phyloP scores from a whole-genome alignment of 192 early-diverging fungal species.

The Coemansia sp. region DNA sequence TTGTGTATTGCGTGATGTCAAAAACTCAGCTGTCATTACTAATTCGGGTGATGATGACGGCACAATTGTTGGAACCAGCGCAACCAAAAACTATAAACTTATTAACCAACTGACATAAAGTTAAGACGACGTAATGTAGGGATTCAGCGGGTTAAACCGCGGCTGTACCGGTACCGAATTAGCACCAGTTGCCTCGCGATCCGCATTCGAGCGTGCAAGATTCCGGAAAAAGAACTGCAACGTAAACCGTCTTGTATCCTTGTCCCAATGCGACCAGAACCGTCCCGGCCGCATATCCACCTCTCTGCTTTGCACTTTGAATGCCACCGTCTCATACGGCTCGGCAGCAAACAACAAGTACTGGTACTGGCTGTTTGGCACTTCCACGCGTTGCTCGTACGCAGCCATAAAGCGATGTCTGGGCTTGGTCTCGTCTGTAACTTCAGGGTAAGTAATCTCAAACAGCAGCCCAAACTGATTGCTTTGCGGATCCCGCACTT shows the following conservation, averaged over 20 bases:
- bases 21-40: too few relatives aligned
- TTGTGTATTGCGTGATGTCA: too few relatives aligned
- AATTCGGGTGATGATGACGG: too few relatives aligned
- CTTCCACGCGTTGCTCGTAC: constrained; percentile 90
- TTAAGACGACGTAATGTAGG: constrained; percentile 14
- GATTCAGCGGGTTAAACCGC: constrained; percentile 30
- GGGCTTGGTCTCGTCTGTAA: constrained; percentile 78
- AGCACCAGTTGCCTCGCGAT: constrained; percentile 11
- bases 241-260: constrained; percentile 80
- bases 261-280: constrained; percentile 95
- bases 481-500: constrained; percentile 84
- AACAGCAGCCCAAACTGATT: constrained; percentile 88
- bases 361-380: constrained; percentile 83
- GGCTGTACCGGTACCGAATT: constrained; percentile 11
- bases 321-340: constrained; percentile 92
- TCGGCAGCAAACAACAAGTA: constrained; percentile 94
- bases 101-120: not conserved
- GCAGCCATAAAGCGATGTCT: constrained; percentile 95
- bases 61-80: too few relatives aligned
- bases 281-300: constrained; percentile 84
- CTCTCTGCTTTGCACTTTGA: constrained; percentile 91
- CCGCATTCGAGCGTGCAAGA: constrained; percentile 10
- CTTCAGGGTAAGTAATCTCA: constrained; percentile 94
- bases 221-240: constrained; percentile 84
- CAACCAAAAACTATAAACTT: too few relatives aligned